phyloP scores from a whole-genome alignment of 2,329 filamentous ascomycete genomes.

The Fusarium sulawesiense region DNA sequence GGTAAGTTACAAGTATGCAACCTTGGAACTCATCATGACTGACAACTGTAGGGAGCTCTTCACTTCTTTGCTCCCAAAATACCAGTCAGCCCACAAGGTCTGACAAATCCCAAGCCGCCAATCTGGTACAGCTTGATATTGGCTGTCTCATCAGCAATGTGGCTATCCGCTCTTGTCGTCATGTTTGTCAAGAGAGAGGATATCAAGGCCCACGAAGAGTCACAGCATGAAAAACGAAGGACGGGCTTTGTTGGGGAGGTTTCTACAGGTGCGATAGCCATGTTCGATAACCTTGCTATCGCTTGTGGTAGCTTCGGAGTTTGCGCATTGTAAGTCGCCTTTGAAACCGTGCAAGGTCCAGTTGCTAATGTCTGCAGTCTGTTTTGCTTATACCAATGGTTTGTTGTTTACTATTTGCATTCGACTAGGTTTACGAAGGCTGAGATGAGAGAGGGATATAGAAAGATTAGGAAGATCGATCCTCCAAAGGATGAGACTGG shows the following conservation, averaged over 20 bases:
- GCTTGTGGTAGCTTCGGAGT: slow-evolving; percentile 33
- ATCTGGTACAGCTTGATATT: slow-evolving; percentile 23
- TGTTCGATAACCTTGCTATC: slow-evolving; percentile 30
- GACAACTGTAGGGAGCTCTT: slow-evolving; percentile 8
- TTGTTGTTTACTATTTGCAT: slow-evolving; percentile 15
- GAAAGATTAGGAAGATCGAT: slow-evolving; percentile 18
- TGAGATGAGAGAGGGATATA: slow-evolving; percentile 25
- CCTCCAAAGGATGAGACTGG: background rate
- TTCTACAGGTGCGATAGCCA: slow-evolving; percentile 7
- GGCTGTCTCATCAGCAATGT: slow-evolving; percentile 14
- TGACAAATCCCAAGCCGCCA: slow-evolving; percentile 9
- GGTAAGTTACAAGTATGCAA: background rate
- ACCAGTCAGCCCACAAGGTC: slow-evolving; percentile 10
- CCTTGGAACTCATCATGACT: background rate
- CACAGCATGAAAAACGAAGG: slow-evolving; percentile 1
- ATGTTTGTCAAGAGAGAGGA: slow-evolving; percentile 23
- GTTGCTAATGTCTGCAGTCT: background rate
- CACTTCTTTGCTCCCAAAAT: slow-evolving; percentile 18
- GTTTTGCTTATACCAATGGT: slow-evolving; percentile 29
- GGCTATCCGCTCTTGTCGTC: slow-evolving; percentile 17
- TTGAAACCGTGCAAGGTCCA: background rate
- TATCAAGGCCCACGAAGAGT: slow-evolving; percentile 8
- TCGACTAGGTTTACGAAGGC: slow-evolving; percentile 19
- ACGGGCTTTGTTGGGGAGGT: slow-evolving; percentile 4
- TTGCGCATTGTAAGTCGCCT: slow-evolving; percentile 21